Evolutionary conservation across 2,329 filamentous ascomycete species (phyloP).

Genomic region (Verticillium isaacii): DNA sequence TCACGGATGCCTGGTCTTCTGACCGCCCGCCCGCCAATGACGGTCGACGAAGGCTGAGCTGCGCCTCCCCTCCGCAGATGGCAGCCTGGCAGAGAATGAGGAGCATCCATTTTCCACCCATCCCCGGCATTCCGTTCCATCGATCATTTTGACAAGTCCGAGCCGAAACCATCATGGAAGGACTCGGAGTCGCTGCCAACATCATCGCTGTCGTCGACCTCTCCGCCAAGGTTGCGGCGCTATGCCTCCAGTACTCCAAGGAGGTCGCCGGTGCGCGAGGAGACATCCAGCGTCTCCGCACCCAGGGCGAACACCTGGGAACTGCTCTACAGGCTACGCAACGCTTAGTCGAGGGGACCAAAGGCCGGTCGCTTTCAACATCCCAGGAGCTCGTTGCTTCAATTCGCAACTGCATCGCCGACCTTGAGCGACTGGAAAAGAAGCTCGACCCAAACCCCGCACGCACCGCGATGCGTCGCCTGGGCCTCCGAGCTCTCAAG

Average conservation of each 20-base stretch:
- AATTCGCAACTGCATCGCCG: slow-evolving; percentile 12
- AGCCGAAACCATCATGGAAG: slow-evolving; percentile 15
- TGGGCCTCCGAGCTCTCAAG: slow-evolving; percentile 28
- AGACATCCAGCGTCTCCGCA: slow-evolving; percentile 25
- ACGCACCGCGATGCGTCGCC: slow-evolving; percentile 22
- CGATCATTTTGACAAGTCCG: no score
- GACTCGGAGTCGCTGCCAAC: slow-evolving; percentile 27
- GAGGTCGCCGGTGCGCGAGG: slow-evolving; percentile 22
- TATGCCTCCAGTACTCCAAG: slow-evolving; percentile 29
- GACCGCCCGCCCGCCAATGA: no score
- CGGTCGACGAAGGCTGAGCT: no score
- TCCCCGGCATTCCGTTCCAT: no score
- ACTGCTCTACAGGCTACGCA: slow-evolving; percentile 18
- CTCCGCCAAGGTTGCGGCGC: slow-evolving; percentile 25
- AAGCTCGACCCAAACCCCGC: slow-evolving; percentile 16
- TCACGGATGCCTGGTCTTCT: no score
- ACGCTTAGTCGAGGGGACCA: slow-evolving; percentile 19
- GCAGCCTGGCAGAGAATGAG: no score
- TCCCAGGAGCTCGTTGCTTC: slow-evolving; percentile 16
- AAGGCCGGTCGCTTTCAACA: slow-evolving; percentile 16
- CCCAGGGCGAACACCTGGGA: slow-evolving; percentile 19
- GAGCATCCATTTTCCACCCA: no score
- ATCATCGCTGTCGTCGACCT: slow-evolving; percentile 32
- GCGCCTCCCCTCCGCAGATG: no score
- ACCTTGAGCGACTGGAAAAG: slow-evolving; percentile 17